Evolutionary conservation across 768 basidiomycete species (phyloP).

Genomic region (Nevesoporus exiguus): DNA sequence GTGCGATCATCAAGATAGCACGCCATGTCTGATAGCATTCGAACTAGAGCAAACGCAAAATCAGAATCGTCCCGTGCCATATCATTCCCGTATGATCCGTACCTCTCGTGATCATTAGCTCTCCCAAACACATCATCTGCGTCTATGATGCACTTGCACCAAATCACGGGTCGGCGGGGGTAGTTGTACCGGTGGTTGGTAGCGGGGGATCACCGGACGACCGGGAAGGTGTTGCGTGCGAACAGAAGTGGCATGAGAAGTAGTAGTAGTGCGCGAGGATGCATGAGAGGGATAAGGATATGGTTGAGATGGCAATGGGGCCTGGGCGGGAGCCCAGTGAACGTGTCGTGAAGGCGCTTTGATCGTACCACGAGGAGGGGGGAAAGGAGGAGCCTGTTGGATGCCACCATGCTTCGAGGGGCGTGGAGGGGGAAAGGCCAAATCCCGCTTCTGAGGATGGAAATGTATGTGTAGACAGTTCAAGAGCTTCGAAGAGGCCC

Average conservation of each 20-base stretch:
- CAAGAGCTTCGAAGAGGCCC: conserved; percentile 12
- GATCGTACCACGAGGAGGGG: conserved; percentile 19
- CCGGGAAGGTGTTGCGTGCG: background rate
- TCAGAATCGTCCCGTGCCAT: conserved; percentile 19
- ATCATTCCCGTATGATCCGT: conserved; percentile 27
- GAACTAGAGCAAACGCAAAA: conserved; percentile 21
- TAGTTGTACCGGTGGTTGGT: conserved; percentile 17
- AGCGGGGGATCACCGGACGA: conserved; percentile 14
- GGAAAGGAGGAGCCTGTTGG: conserved; percentile 18
- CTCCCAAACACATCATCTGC: conserved; percentile 14
- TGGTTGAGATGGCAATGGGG: conserved; percentile 20
- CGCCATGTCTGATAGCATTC: conserved; percentile 20
- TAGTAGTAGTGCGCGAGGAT: conserved; percentile 7
- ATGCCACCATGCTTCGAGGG: conserved; percentile 1
- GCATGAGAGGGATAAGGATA: conserved; percentile 26
- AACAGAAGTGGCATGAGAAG: conserved; percentile 11
- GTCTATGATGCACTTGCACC: conserved; percentile 2
- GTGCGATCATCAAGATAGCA: conserved; percentile 25
- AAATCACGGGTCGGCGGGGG: conserved; percentile 10
- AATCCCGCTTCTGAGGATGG: conserved; percentile 25
- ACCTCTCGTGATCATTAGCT: conserved; percentile 20
- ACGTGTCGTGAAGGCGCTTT: conserved; percentile 22
- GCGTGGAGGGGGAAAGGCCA: conserved; percentile 5
- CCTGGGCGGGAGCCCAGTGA: conserved; percentile 31
- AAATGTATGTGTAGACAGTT: conserved; percentile 27